Base-by-base conservation (phyloP, 2,329 filamentous ascomycete genomes). In the Curvularia hawaiiensis region DNA sequence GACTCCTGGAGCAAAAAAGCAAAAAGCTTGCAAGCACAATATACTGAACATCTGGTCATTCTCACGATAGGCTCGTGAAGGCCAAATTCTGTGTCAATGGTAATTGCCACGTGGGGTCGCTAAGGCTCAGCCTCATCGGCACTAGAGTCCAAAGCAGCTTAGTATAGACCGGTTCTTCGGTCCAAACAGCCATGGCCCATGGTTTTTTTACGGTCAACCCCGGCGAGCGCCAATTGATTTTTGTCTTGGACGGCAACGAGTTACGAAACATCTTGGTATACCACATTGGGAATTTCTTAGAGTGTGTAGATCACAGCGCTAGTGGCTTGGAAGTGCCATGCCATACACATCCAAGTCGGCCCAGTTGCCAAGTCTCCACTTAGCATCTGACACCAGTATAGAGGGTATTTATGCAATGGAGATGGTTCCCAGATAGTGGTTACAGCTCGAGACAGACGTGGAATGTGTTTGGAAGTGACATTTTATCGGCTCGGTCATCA, bases 311-410 rank as follows among this genome's bases (percentile, higher is more conserved):
- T 65, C 44, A 26, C 48, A 56, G 64, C 64, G 31, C 64, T 67
- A 67, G 53, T 64, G 64, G 61, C 64, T 67, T 67, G 64, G 64
- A 30, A 64, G 50, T 31, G 40, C 35, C 12, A 35, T 47, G 47
- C 50, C 50, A 24, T n/a, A n/a, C 31, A 33, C 33, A 38, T 30
- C 26, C 40, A 28, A 16, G 16, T n/a, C 45, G 35, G 26, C 54
- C 14, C 28, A 20, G 44, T 22, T 48, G n/a, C 43, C 20, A 35
- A 38, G 43, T n/a, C 12, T 39, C 35, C 14, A 10, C 4, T 5
- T 4, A 35, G 33, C 14, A 35, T 35, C 7, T n/a, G 4, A 6
- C 12, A 7, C 16, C 12, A 35, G 4, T 5, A 3, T 5, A 8
- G 4, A 16, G 3, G 16, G 4, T 35, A 1, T 35, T 6, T 16